Evolutionary conservation across 106 monocot genomes (phyloP), one percentile per base, ranked within the genome.

Genomic region (Platanthera guangdongensis): DNA sequence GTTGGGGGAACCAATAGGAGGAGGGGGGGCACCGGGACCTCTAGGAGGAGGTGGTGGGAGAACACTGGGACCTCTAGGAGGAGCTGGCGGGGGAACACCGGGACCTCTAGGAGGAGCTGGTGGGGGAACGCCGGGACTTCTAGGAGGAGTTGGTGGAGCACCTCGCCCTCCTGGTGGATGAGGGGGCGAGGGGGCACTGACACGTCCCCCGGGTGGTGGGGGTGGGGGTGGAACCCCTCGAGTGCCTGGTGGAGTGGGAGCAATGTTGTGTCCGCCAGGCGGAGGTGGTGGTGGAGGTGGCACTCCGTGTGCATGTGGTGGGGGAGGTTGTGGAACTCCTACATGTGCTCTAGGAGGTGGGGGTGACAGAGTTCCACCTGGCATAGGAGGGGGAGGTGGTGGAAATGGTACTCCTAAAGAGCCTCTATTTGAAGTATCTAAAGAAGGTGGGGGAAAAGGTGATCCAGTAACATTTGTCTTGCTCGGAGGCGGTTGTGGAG

Each of bases 111-210:
- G 39, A 39, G 39, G 39, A 57, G 84, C 84, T 10, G 83, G 85
- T 12, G 39, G 39, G 39, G 39, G 39, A 39, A 39, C 39, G 3
- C 39, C 39, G 78, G 86, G 81, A 63, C 82, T 82, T 51, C 82
- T 72, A 28, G 87, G 83, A 47, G 87, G 84, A 3, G 82, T 64
- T 47, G 84, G 87, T 65, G 77, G 68, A 48, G 16, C 71, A 6
- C 54, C 55, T n/a, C 47, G 16, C 3, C 76, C 76, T 48, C 51
- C 71, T 65, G 74, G 83, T 53, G 82, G 57, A 16, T 62, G 73
- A 62, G 81, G 76, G 19, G 81, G 70, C 48, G 81, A 22, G 6
- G 57, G 55, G 46, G 46, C 52, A 21, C 51, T 46, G 51, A 15
- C 22, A 39, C 45, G 78, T 48, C 52, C 78, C 16, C 83, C 76